Percentiles rank a stretch among this genome's conserved stretches.
Evolutionary conservation across 2,329 filamentous ascomycete genomes (phyloP).

Genomic region (Monosporascus sp.): DNA sequence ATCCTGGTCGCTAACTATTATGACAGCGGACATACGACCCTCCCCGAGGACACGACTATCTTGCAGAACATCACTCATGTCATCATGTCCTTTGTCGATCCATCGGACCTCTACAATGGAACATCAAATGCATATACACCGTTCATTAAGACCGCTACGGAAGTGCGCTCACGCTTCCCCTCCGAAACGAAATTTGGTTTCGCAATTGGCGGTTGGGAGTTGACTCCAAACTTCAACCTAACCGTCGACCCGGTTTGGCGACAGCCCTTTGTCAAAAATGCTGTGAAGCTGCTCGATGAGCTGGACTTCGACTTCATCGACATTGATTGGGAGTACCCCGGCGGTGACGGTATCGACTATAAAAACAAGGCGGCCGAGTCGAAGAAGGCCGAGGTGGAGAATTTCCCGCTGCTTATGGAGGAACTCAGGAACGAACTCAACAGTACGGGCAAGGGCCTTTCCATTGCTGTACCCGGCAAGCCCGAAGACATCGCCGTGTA

Average conservation of each 20-base stretch:
- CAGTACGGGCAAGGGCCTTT: constrained; percentile 48
- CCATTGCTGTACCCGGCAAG: constrained; percentile 61
- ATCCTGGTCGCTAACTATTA: not conserved
- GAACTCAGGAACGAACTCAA: constrained; percentile 55
- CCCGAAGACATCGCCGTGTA: constrained; percentile 64
- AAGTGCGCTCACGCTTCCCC: constrained; percentile 47
- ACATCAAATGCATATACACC: constrained; percentile 38
- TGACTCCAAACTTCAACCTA: constrained; percentile 48
- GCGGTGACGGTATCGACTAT: constrained; percentile 66
- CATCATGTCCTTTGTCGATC: constrained; percentile 46
- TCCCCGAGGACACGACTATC: constrained; percentile 21
- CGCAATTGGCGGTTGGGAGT: constrained; percentile 62
- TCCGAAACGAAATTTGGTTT: constrained; percentile 54
- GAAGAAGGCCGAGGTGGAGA: constrained; percentile 54
- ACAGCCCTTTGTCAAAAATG: constrained; percentile 22
- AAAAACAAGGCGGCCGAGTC: constrained; percentile 52
- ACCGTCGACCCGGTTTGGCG: constrained; percentile 10
- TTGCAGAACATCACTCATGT: constrained; percentile 47
- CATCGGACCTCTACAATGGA: constrained; percentile 40
- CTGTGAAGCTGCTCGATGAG: not conserved
- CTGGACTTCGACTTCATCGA: constrained; percentile 30
- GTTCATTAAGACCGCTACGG: constrained; percentile 46
- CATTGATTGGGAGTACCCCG: constrained; percentile 60
- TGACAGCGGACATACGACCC: constrained; percentile 23
- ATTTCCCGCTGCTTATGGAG: constrained; percentile 55